Base-by-base conservation (phyloP, 768 basidiomycete species). In the Imleria badia region DNA sequence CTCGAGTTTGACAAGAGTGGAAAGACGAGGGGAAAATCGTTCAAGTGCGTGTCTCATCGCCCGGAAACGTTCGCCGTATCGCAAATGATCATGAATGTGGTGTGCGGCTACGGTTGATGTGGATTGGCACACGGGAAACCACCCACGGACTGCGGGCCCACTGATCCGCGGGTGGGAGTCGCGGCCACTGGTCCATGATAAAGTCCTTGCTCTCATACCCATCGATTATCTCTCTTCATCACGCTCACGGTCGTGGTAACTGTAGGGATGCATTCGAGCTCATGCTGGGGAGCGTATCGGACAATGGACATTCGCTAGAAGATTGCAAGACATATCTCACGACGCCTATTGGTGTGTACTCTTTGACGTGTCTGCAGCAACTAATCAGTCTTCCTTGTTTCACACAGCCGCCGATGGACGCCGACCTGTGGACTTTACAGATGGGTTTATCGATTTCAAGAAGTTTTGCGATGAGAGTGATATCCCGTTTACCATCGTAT, bases 401-500 rank as follows among this genome's bases (percentile, higher is more conserved):
- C 44, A n/a, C 45, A 52, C 48, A 66, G 64, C 15, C 12, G 17
- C 33, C 35, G 59, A 51, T 9, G 51, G 50, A n/a, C 49, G 33
- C 33, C 53, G 62, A 36, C 56, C 39, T 26, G 49, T 57, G 31
- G 57, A 56, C 29, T 51, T 62, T 19, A 52, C 57, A 12, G 52
- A 63, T 2, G 94, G 94, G 17, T 99, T 99, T 78, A 87, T 86
- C 66, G 80, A 83, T 3, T 98, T 98, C 72, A 86, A 89, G 71
- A 72, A 76, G 17, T 98, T 87, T 84, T 95, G 92, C 73, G 88
- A 89, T 64, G 72, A 71, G 2, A 77, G 84, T 43, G 86, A 87
- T 60, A 81, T 98, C 43, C 97, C 97, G 13, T 80, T 97, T 57
- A 87, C 96, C 56, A 91, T 98, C 67, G 92, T 97, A 40, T 97